Evolutionary conservation across 1,139 yeast genomes (phyloP), one percentile per base, ranked within the genome.

Genomic region (Nakaseomyces kungkrabaensis): DNA sequence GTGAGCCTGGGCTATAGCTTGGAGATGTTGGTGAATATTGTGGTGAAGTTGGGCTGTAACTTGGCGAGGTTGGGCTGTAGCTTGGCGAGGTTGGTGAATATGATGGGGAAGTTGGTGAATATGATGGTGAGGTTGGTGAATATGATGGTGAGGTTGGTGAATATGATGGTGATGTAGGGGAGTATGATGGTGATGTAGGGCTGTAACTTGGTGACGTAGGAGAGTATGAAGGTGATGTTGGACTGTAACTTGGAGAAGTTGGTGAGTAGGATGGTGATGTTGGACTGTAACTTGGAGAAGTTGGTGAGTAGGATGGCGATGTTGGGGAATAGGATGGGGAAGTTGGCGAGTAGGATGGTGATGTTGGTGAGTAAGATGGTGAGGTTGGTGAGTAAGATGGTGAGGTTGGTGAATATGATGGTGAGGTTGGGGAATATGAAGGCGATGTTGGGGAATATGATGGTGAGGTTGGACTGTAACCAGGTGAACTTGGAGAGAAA

Each of bases 361-460:
- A 77, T 0, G 85, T 80, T 48, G 87, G 86, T 0, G 78, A 71
- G 60, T 82, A 81, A 1, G 70, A 62, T 58, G 86, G 86, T 1
- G 81, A 75, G 0, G 86, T 81, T 52, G 89, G 89, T 0, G 81
- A 74, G 64, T 83, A 84, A 6, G 69, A 56, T 62, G 85, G 85
- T 1, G 83, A 80, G 0, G 89, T 81, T 51, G 96, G 95, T 0
- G 80, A 72, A 65, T 82, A 85, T 3, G 74, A 64, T 59, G 95
- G 94, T 1, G 85, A 78, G 0, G 90, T 82, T 50, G 94, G 94
- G 0, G 81, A 74, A 63, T 85, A 87, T 1, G 74, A 61, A 59
- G 95, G 95, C 0, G 88, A 80, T 0, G 95, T 83, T 47, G 94
- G 90, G 0, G 81, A 72, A 63, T 82, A 83, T 4, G 73, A 63